Percentiles rank a stretch among this genome's conserved stretches.
These are phyloP conservation scores for Lactarius pseudohatsudake DNA, from an alignment of 768 basidiomycete species.

Conservation along the genomic window DNA sequence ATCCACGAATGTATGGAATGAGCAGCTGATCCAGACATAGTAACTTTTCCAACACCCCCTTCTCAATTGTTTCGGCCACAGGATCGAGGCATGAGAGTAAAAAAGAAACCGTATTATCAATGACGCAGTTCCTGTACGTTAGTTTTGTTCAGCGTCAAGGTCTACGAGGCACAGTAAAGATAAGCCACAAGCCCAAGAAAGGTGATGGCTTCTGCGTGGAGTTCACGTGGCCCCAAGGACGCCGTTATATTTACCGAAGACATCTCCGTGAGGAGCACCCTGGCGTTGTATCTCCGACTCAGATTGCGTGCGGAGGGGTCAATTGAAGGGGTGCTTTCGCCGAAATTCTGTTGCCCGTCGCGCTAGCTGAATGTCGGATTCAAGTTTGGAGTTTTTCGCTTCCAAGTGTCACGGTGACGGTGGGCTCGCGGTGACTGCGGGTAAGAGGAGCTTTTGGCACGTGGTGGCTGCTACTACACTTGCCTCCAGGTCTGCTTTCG, in stretches of 20 bases:
- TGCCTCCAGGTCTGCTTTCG: too few relatives aligned
- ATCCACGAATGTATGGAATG: neutral
- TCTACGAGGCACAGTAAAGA: neutral
- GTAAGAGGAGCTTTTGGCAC: too few relatives aligned
- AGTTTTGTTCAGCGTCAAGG: neutral
- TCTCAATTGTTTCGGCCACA: neutral
- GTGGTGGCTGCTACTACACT: too few relatives aligned
- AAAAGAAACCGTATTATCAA: neutral
- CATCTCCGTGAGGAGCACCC: neutral
- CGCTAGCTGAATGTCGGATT: neutral
- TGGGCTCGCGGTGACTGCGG: too few relatives aligned
- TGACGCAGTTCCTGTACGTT: neutral
- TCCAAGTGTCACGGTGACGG: too few relatives aligned
- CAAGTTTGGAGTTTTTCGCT: neutral
- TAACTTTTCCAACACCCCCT: neutral
- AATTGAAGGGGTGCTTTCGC: neutral
- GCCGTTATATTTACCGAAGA: neutral
- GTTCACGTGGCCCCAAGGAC: neutral
- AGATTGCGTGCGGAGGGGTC: neutral
- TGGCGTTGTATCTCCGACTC: neutral
- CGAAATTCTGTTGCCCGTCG: neutral
- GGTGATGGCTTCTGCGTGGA: neutral
- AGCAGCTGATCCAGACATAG: neutral
- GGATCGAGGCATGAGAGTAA: neutral
- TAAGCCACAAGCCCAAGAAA: neutral